Evolutionary conservation across 2,329 filamentous ascomycete genomes (phyloP).

Genomic region (Exophiala alcalophila): DNA sequence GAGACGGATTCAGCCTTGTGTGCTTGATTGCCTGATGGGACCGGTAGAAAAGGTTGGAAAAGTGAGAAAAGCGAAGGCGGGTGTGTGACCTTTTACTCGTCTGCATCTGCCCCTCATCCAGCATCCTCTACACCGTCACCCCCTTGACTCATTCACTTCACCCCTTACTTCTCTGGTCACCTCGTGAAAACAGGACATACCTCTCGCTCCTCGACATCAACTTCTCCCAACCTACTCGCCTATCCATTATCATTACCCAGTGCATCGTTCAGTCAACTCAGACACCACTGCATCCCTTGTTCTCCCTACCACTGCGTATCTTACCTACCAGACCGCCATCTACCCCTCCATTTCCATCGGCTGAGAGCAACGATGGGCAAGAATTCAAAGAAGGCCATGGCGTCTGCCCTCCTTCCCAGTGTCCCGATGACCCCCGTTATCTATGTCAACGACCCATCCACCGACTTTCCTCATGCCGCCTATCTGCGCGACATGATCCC

Average conservation of each 20-base stretch:
- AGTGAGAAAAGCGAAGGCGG: too few relatives aligned
- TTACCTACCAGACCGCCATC: background rate
- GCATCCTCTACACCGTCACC: background rate
- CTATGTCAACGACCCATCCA: conserved; percentile 26
- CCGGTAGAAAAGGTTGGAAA: too few relatives aligned
- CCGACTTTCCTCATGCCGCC: conserved; percentile 9
- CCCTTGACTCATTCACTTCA: background rate
- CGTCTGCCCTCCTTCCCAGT: conserved; percentile 7
- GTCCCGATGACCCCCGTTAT: conserved; percentile 28
- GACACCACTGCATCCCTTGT: background rate
- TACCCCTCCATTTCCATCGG: conserved; percentile 1
- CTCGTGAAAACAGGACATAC: too few relatives aligned
- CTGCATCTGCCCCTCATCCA: too few relatives aligned
- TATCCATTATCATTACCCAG: too few relatives aligned
- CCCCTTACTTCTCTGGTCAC: too few relatives aligned
- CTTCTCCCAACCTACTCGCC: too few relatives aligned
- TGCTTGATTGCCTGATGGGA: too few relatives aligned
- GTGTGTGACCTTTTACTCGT: too few relatives aligned
- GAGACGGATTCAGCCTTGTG: background rate
- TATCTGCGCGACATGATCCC: conserved; percentile 22
- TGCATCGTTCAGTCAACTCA: background rate
- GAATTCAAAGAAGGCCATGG: conserved; percentile 8
- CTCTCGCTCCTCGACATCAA: too few relatives aligned
- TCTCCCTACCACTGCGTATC: background rate
- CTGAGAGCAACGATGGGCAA: conserved; percentile 15